Evolutionary conservation across 495 filamentous ascomycete genomes (phyloP).

Genomic region (Cercophora scortea): DNA sequence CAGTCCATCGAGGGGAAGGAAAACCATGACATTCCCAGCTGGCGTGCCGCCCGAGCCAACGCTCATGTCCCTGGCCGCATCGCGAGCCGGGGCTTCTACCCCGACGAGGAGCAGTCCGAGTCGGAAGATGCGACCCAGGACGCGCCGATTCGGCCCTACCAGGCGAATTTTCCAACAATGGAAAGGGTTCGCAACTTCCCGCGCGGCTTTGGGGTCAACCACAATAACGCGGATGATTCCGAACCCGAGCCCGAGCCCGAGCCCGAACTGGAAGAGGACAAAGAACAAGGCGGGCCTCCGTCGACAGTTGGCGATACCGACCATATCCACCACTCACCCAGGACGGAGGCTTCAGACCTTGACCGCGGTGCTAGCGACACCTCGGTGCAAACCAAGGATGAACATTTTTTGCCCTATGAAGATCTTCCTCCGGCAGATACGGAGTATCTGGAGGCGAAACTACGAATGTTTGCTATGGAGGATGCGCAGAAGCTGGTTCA

Average conservation of each 20-base stretch:
- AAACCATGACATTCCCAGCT: not conserved
- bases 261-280: conserved; percentile 2
- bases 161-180: conserved; percentile 4
- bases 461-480: conserved; percentile 7
- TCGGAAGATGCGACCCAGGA: not conserved
- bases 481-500: conserved; percentile 6
- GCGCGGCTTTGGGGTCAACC: not conserved
- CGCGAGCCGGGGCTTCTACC: not conserved
- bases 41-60: not conserved
- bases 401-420: conserved; percentile 2
- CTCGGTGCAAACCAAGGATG: conserved; percentile 9
- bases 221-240: conserved; percentile 1
- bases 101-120: not conserved
- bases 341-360: conserved; percentile 5
- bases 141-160: not conserved
- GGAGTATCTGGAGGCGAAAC: conserved; percentile 10
- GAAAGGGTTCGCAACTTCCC: conserved; percentile 2
- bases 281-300: conserved; percentile 13
- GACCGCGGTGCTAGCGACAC: conserved; percentile 11
- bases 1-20: not conserved
- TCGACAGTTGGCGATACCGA: conserved; percentile 15
- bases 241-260: not conserved
- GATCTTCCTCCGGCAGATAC: conserved; percentile 3
- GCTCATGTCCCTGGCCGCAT: not conserved
- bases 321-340: conserved; percentile 3